Evolutionary conservation across 257 asterid species (phyloP).

Genomic region (Capsicum baccatum): DNA sequence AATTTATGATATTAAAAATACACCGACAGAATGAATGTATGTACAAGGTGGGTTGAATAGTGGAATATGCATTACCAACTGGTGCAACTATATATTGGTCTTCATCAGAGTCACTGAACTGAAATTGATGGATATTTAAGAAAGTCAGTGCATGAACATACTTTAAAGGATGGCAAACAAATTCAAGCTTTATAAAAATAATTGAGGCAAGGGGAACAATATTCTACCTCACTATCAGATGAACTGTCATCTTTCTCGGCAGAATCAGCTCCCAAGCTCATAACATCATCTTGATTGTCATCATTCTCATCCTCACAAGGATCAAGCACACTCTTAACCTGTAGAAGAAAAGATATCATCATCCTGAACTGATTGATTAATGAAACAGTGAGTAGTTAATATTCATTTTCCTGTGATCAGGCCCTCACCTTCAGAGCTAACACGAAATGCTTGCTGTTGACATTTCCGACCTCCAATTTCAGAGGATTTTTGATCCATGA

Average conservation of each 20-base stretch:
- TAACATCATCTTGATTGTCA: conserved; percentile 61
- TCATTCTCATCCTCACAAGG: conserved; percentile 93
- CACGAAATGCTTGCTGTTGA: conserved; percentile 87
- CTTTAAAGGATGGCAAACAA: not conserved
- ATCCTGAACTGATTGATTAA: conserved; percentile 26
- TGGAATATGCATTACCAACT: conserved; percentile 48
- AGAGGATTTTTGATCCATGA: conserved; percentile 84
- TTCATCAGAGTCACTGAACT: conserved; percentile 77
- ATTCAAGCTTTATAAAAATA: not conserved
- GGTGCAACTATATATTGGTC: conserved; percentile 76
- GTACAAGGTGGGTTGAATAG: conserved; percentile 3
- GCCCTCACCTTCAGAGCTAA: conserved; percentile 79
- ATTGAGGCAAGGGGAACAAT: conserved; percentile 28
- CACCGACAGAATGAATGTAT: conserved; percentile 22
- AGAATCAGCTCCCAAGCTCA: conserved; percentile 76
- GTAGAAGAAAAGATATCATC: conserved; percentile 36
- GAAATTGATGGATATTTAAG: conserved; percentile 37
- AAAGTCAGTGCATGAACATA: conserved; percentile 28
- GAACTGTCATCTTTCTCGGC: conserved; percentile 54
- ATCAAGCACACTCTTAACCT: conserved; percentile 97
- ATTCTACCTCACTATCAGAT: conserved; percentile 79
- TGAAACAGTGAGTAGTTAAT: conserved; percentile 23
- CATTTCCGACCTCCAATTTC: conserved; percentile 94
- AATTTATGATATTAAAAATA: conserved; percentile 27
- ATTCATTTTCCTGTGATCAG: conserved; percentile 28